Evolutionary conservation across 2,329 filamentous ascomycete species (phyloP).

Genomic region (Colletotrichum horii): DNA sequence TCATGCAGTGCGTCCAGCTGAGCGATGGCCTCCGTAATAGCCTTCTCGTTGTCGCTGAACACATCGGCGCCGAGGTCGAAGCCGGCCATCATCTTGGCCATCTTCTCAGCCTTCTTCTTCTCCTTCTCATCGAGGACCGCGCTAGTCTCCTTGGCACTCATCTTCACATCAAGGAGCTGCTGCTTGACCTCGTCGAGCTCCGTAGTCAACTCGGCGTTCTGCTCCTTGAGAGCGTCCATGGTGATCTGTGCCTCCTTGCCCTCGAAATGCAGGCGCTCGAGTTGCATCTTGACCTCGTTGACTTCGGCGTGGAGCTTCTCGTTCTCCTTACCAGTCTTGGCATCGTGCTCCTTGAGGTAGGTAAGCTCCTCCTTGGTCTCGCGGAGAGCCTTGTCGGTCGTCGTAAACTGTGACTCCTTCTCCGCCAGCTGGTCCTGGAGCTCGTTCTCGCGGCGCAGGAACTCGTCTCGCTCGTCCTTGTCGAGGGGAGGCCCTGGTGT

Average conservation of each 20-base stretch:
- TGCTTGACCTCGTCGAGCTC: slow-evolving; percentile 97
- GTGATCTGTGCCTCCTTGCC: slow-evolving; percentile 96
- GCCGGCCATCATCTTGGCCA: slow-evolving; percentile 99
- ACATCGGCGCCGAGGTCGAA: slow-evolving; percentile 93
- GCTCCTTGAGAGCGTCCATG: slow-evolving; percentile 96
- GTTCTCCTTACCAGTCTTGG: slow-evolving; percentile 85
- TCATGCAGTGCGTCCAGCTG: slow-evolving; percentile 81
- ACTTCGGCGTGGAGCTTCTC: slow-evolving; percentile 84
- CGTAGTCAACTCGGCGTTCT: slow-evolving; percentile 87
- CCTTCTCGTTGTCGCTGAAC: slow-evolving; percentile 91
- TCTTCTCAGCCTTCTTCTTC: slow-evolving; percentile 97
- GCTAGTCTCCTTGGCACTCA: slow-evolving; percentile 92
- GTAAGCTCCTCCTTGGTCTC: slow-evolving; percentile 87
- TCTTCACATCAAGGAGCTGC: slow-evolving; percentile 92
- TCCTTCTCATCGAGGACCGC: slow-evolving; percentile 96
- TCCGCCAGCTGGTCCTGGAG: slow-evolving; percentile 96
- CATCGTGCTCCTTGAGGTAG: slow-evolving; percentile 84
- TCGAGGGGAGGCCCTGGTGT: slow-evolving; percentile 90
- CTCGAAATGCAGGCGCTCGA: slow-evolving; percentile 95
- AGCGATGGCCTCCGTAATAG: slow-evolving; percentile 82
- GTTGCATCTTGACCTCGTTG: slow-evolving; percentile 94
- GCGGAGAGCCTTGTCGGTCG: slow-evolving; percentile 79
- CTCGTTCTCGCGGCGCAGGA: slow-evolving; percentile 92
- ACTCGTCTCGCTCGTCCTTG: slow-evolving; percentile 97
- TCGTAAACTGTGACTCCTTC: slow-evolving; percentile 81